phyloP scores from a whole-genome alignment of 2,329 filamentous ascomycete genomes.

The Penicillium sp. region DNA sequence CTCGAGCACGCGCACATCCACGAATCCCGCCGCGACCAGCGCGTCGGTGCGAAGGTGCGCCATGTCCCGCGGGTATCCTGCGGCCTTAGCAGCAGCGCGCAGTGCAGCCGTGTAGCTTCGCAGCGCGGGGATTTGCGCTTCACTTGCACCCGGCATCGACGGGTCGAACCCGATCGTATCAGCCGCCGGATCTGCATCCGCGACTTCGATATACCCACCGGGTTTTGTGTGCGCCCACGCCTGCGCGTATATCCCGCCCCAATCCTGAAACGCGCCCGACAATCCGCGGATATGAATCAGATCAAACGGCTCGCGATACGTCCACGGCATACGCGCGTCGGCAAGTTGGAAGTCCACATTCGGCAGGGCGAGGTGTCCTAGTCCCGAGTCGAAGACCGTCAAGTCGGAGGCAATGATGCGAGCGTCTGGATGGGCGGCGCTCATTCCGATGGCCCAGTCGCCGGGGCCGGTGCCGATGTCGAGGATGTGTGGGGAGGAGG shows the following conservation, averaged over 20 bases:
- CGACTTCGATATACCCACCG: conserved; percentile 51
- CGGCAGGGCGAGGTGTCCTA: conserved; percentile 35
- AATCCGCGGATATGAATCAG: conserved; percentile 53
- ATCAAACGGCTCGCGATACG: conserved; percentile 52
- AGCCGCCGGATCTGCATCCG: conserved; percentile 40
- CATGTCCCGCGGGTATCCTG: conserved; percentile 44
- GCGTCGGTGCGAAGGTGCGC: conserved; percentile 45
- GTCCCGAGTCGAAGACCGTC: conserved; percentile 45
- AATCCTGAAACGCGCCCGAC: conserved; percentile 51
- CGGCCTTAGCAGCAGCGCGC: conserved; percentile 41
- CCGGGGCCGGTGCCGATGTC: conserved; percentile 53
- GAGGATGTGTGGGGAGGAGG: conserved; percentile 34
- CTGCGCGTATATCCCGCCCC: conserved; percentile 49
- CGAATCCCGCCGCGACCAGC: conserved; percentile 48
- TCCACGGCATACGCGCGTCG: conserved; percentile 51
- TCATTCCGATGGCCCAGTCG: conserved; percentile 53
- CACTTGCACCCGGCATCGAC: conserved; percentile 1
- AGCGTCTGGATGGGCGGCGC: conserved; percentile 44
- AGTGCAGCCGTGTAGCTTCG: conserved; percentile 38
- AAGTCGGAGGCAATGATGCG: conserved; percentile 52
- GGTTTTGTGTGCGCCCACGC: conserved; percentile 48
- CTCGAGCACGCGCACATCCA: conserved; percentile 43
- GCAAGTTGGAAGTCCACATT: conserved; percentile 54
- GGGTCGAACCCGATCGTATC: conserved; percentile 23
- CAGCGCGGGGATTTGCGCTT: conserved; percentile 1